phyloP scores from a whole-genome alignment of 495 filamentous ascomycete genomes.

The Aspergillus incahuasiensis region DNA sequence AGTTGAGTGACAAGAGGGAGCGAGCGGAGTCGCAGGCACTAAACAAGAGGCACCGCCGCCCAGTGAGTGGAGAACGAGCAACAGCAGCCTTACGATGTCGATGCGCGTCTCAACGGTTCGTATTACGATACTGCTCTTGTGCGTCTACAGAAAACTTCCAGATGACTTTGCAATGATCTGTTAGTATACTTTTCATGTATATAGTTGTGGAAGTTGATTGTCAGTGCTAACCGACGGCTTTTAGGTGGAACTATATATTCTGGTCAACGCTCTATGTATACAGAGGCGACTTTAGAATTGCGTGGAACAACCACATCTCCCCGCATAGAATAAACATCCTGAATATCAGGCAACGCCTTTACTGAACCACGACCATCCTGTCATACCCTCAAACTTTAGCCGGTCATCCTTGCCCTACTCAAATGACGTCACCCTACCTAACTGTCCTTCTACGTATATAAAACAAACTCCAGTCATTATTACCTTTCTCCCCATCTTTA shows the following conservation, averaged over 20 bases:
- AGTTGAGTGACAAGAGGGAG: background rate
- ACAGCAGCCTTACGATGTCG: background rate
- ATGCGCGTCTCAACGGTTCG: background rate
- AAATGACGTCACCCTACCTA: conserved; percentile 1
- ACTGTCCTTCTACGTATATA: background rate
- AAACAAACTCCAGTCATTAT: background rate
- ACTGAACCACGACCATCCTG: background rate
- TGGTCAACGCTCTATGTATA: background rate
- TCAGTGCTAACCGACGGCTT: too few species aligned
- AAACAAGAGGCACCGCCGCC: conserved; percentile 10
- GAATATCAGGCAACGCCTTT: background rate
- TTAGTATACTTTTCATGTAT: too few species aligned
- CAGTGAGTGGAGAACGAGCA: conserved; percentile 5
- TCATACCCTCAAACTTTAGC: background rate
- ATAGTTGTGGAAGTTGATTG: too few species aligned
- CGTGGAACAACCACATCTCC: background rate
- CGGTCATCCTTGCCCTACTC: background rate
- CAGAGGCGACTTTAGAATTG: background rate
- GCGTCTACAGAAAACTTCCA: too few species aligned
- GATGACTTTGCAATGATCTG: too few species aligned
- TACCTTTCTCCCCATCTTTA: background rate
- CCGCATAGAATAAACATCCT: background rate
- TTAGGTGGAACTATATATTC: background rate
- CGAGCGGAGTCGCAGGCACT: conserved; percentile 14
- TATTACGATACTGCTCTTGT: too few species aligned